phyloP scores from a whole-genome alignment of 1,139 yeast genomes.

The Lodderomyces orthopsilosis region DNA sequence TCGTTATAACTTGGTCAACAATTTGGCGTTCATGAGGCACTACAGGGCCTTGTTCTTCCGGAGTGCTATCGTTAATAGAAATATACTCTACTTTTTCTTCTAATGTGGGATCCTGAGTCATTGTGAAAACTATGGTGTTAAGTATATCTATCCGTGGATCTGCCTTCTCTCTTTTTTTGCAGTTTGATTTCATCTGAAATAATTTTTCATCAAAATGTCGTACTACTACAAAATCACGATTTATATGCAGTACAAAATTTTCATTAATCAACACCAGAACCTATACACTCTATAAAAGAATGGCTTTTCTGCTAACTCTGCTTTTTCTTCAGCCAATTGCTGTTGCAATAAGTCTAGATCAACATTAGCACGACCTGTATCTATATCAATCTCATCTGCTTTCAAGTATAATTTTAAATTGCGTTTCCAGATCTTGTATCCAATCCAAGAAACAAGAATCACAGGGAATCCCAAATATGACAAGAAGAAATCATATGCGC shows the following conservation, averaged over 20 bases:
- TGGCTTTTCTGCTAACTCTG: constrained; percentile 30
- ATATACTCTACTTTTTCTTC: constrained; percentile 27
- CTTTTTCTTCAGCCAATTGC: constrained; percentile 41
- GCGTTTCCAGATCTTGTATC: constrained; percentile 36
- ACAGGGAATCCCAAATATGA: constrained; percentile 39
- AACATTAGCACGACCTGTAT: constrained; percentile 40
- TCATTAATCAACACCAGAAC: constrained; percentile 33
- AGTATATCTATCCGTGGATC: background rate
- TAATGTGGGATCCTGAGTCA: constrained; percentile 7
- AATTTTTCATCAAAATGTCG: background rate
- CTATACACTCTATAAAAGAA: constrained; percentile 25
- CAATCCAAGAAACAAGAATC: constrained; percentile 33
- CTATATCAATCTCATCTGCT: constrained; percentile 39
- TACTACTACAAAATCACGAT: background rate
- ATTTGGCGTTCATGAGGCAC: constrained; percentile 66
- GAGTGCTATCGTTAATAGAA: constrained; percentile 30
- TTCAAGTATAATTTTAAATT: constrained; percentile 32
- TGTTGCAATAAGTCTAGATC: constrained; percentile 41
- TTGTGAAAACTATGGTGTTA: background rate
- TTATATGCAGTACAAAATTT: constrained; percentile 1
- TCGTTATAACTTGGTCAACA: constrained; percentile 55
- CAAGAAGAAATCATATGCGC: constrained; percentile 34
- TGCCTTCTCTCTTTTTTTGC: background rate
- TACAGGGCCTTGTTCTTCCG: constrained; percentile 27
- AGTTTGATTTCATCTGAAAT: background rate